Base-by-base conservation (phyloP, 1,284 basidiomycete species). In the Pascua guehoae region DNA sequence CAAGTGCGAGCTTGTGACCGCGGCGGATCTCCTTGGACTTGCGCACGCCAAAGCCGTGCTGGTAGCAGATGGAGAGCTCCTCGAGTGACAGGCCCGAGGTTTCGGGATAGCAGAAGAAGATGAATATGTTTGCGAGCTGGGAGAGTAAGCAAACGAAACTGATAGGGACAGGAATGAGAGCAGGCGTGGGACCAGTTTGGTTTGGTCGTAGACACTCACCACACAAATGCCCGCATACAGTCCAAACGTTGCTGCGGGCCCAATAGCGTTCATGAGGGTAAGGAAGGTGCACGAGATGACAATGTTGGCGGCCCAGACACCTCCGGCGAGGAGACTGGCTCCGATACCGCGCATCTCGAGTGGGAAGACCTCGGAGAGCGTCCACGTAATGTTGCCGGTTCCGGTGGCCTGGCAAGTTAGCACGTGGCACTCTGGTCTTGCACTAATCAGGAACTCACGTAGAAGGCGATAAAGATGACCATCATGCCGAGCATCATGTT, bases 261-360 rank as follows among this genome's bases (percentile, higher is more conserved):
- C 73, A 53, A 90, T 89, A 38, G 78, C 74, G 48, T 83, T 80
- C 84, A 91, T 89, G 56, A 91, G 82, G 5, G 87, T 88, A 59
- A 91, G 84, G 78, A 89, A 79, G 12, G 80, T 91, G n/a, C 87
- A 84, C 8, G 84, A 84, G 69, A 91, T 88, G 69, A 91, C 81
- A 45, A 91, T 81, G 75, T 91, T 91, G 80, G 65, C 61, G 8
- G 66, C 65, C 72, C 71, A 74, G 53, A 72, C 69, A 52, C 66
- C 68, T 10, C 72, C 72, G n/a, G 73, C 71, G 16, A 69, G 64
- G 55, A 74, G 67, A 8, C 66, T 36, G 5, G 66, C 57, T 14
- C 74, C 76, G 12, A 76, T 49, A 55, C 73, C 75, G 49, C 75
- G 64, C 45, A 72, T 67, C 51, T 76, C 70, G 36, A 75, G 66